A percentile compares a stretch with the other conserved stretches of the same genome.
phyloP scores from a whole-genome alignment of 306 rosid genomes.

The Sicyos baderoa region DNA sequence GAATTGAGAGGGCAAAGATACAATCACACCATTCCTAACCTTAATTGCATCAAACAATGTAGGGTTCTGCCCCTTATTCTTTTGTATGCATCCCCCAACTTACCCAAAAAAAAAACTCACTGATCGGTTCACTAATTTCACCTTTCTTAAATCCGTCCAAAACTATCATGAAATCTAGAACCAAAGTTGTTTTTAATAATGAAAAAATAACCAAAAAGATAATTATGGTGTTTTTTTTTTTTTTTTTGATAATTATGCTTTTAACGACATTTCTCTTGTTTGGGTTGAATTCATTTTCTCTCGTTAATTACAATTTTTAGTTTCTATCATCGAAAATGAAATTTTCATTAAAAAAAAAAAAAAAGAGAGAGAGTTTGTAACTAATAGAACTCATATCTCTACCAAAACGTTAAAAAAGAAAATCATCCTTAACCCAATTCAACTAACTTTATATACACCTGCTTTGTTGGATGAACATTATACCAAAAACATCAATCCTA shows the following conservation, averaged over 20 bases:
- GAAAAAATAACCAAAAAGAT: too few relatives aligned
- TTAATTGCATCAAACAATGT: neutral
- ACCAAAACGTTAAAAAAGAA: neutral
- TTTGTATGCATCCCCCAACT: neutral
- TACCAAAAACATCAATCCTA: neutral
- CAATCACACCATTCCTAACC: conserved; percentile 1
- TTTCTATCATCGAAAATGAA: neutral
- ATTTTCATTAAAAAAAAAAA: neutral
- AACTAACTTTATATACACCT: neutral
- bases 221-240: too few relatives aligned
- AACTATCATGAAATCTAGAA: neutral
- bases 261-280: neutral
- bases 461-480: neutral
- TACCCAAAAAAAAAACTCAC: too few relatives aligned
- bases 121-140: neutral
- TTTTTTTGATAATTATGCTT: too few relatives aligned
- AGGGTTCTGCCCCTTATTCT: neutral
- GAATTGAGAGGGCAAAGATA: neutral
- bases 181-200: neutral
- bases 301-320: neutral
- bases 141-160: neutral
- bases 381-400: neutral
- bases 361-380: neutral
- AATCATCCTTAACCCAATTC: neutral
- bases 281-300: neutral